Evolutionary conservation across 108 stramenopile genomes (phyloP).

Genomic region (Seminavis robusta): DNA sequence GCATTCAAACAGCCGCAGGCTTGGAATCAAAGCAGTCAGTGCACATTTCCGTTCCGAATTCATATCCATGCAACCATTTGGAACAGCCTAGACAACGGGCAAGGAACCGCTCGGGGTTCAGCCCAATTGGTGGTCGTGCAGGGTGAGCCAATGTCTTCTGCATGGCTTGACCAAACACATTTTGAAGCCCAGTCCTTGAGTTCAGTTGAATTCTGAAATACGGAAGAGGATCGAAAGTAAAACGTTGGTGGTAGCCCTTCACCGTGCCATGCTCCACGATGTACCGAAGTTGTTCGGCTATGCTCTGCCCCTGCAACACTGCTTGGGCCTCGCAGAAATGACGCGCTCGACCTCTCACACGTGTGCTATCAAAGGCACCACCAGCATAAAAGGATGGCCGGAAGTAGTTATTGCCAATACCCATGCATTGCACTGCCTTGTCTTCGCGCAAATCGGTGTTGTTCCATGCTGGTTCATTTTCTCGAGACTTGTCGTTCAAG

Average conservation of each 20-base stretch:
- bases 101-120: conserved; percentile 6
- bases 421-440: no score
- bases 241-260: no score
- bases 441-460: no score
- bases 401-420: no score
- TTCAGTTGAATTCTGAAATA: neutral
- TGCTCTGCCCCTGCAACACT: neutral
- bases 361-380: no score
- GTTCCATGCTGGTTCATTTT: no score
- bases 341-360: no score
- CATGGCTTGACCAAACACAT: neutral
- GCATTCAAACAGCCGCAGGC: neutral
- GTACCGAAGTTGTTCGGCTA: neutral
- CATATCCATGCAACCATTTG: neutral
- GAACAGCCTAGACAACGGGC: neutral
- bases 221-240: neutral
- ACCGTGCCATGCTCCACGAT: neutral
- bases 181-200: neutral
- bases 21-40: neutral
- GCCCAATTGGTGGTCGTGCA: conserved; percentile 3
- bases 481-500: no score
- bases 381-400: no score
- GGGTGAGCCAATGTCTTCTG: neutral
- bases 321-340: no score
- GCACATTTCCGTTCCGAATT: neutral